These are phyloP conservation scores for Lunularia cruciata DNA, from an alignment of 225 moss, liverwort and hornwort genomes.

Conservation along the genomic window DNA sequence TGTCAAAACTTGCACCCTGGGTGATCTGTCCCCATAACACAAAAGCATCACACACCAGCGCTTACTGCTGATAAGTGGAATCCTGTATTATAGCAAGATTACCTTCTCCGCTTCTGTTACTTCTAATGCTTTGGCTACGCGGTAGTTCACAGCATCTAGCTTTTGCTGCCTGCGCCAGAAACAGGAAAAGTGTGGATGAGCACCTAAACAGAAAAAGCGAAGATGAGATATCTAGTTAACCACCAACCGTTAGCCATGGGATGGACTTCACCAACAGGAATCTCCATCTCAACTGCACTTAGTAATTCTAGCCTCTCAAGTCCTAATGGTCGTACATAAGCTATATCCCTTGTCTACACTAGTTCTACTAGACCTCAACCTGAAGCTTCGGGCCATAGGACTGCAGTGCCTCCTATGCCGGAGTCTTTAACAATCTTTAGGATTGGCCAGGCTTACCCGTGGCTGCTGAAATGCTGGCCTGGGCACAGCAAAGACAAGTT, in stretches of 20 bases:
- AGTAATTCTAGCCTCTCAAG: too few species aligned
- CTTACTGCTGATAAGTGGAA: too few species aligned
- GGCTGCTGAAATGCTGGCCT: slow-evolving; percentile 9
- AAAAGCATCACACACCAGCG: not conserved
- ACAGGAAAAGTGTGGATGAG: not conserved
- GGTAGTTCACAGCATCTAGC: slow-evolving; percentile 49
- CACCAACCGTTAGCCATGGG: too few species aligned
- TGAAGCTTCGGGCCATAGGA: too few species aligned
- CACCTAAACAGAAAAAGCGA: not conserved
- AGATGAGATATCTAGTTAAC: too few species aligned
- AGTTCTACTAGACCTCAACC: too few species aligned
- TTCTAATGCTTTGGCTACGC: slow-evolving; percentile 45
- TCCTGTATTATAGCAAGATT: too few species aligned
- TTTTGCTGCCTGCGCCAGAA: slow-evolving; percentile 45
- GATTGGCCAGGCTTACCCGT: slow-evolving; percentile 9
- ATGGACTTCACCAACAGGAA: too few species aligned
- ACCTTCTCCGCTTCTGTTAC: slow-evolving; percentile 53
- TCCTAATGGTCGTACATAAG: too few species aligned
- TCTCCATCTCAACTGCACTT: not conserved
- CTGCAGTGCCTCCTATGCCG: slow-evolving; percentile 15
- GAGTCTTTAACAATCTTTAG: slow-evolving; percentile 8
- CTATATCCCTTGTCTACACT: too few species aligned
- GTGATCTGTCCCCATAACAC: too few species aligned
- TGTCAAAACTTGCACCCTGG: too few species aligned
- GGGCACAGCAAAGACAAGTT: slow-evolving; percentile 13